phyloP scores from a whole-genome alignment of 345 rosid species.

The Lumnitzera racemosa region DNA sequence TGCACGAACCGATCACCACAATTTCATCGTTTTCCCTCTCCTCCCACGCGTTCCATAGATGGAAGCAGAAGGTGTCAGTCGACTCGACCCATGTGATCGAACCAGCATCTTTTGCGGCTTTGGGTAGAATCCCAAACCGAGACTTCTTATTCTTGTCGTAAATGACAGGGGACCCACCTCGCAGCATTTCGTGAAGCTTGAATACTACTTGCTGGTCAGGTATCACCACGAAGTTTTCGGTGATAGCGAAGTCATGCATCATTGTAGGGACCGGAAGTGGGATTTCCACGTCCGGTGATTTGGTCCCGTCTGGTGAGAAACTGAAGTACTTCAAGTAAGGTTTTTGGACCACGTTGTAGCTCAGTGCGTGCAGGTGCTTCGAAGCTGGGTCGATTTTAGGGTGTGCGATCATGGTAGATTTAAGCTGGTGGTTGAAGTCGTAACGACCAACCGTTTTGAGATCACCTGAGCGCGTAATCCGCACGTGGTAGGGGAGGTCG shows the following conservation, averaged over 20 bases:
- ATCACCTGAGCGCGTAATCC: conserved; percentile 51
- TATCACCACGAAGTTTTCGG: conserved; percentile 71
- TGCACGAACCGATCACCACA: conserved; percentile 40
- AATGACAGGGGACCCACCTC: conserved; percentile 83
- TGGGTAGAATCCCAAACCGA: conserved; percentile 61
- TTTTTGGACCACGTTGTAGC: conserved; percentile 67
- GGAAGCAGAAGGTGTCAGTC: conserved; percentile 75
- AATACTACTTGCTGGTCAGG: conserved; percentile 93
- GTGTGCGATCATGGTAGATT: conserved; percentile 80
- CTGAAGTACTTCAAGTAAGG: conserved; percentile 74
- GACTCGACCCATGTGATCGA: conserved; percentile 74
- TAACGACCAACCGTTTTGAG: conserved; percentile 66
- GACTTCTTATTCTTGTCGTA: conserved; percentile 65
- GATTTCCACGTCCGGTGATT: conserved; percentile 78
- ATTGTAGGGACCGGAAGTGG: conserved; percentile 63
- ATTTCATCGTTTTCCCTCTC: conserved; percentile 68
- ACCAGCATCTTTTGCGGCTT: conserved; percentile 32
- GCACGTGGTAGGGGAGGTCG: conserved; percentile 77
- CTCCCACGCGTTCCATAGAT: conserved; percentile 96
- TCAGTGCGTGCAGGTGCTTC: conserved; percentile 60
- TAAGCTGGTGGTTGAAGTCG: conserved; percentile 50
- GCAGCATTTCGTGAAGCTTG: conserved; percentile 75
- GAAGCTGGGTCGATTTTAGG: conserved; percentile 73
- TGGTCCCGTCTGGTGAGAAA: conserved; percentile 52
- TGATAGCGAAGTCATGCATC: conserved; percentile 94